These are phyloP conservation scores for Plectosphaerella sp. DNA, from an alignment of 2,329 filamentous ascomycete genomes.

Conservation along the genomic window DNA sequence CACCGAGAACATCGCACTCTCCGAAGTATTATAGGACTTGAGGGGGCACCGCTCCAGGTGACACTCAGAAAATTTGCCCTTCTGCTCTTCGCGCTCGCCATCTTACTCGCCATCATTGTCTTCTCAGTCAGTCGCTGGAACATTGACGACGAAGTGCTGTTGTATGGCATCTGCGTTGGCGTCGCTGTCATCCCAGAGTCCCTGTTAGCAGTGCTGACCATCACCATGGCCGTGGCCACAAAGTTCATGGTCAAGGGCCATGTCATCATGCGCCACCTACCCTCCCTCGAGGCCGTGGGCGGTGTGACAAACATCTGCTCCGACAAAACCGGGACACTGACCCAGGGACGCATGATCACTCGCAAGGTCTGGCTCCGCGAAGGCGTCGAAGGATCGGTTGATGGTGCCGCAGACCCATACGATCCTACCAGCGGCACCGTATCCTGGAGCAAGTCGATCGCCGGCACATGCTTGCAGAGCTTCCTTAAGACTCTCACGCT, in stretches of 20 bases:
- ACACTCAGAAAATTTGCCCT: conserved; percentile 84
- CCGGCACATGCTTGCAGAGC: conserved; percentile 29
- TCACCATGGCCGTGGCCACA: conserved; percentile 62
- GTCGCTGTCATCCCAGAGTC: conserved; percentile 63
- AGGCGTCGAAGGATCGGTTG: conserved; percentile 46
- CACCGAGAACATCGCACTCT: conserved; percentile 32
- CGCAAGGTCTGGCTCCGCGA: conserved; percentile 57
- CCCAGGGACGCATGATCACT: conserved; percentile 63
- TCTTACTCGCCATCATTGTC: conserved; percentile 56
- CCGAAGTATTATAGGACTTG: conserved; percentile 56
- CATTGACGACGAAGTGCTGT: conserved; percentile 51
- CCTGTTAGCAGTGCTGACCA: conserved; percentile 65
- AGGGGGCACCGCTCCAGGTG: conserved; percentile 79
- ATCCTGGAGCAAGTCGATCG: conserved; percentile 28
- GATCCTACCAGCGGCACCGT: conserved; percentile 56
- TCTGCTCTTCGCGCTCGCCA: conserved; percentile 68
- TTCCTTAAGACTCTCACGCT: conserved; percentile 53
- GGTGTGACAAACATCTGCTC: conserved; percentile 68
- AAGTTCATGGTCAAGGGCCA: conserved; percentile 61
- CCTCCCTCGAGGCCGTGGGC: conserved; percentile 62
- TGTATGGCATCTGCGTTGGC: conserved; percentile 57
- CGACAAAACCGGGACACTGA: conserved; percentile 66
- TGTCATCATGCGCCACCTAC: conserved; percentile 62
- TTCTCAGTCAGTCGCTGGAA: conserved; percentile 54
- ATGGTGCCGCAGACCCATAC: conserved; percentile 53